Base-by-base conservation (phyloP, 2,329 filamentous ascomycete species). In the Berkeleyomyces basicola region DNA sequence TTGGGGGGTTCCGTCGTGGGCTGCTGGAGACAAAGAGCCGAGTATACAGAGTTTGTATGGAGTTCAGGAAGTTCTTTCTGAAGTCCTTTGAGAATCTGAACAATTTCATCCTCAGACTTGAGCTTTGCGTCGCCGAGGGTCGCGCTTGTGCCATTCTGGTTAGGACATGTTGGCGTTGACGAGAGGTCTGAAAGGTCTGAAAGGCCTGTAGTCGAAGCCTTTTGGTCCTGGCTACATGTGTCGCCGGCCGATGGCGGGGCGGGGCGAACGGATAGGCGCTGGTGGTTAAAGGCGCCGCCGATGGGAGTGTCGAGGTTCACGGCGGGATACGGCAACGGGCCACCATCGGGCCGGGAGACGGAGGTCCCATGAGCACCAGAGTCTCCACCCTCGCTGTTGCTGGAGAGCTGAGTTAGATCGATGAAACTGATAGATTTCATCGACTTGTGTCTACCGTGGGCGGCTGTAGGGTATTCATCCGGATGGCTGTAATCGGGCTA, bases 341-440 rank as follows among this genome's bases (percentile, higher is more conserved):
- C 51, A 55, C n/a, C 33, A 36, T 36, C 16, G 51, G 10, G 49
- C 23, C 9, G 14, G 49, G 4, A 33, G 16, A 14, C 10, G 7
- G 33, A 10, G 31, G 16, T 31, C 42, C 4, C 16, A 43, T 14
- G 31, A 31, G 36, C 14, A n/a, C 7, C 14, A 53, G 36, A 44
- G 42, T 36, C 37, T 39, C 58, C n/a, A 23, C 33, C 61, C 42
- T 61, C 47, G 14, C 39, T 37, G 36, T 37, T 61, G 47, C 51
- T 62, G 42, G 42, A 23, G 36, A 62, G 61, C 36, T 58, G 43
- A 9, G 61, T 62, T 36, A 62, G 51, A 33, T 58, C 61, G 51
- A 62, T 61, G 49, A 39, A 31, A 37, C 46, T 57, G 40, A 61
- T 58, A 37, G 51, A 43, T 37, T 47, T 47, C 49, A 62, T 58